Conservation (phyloP, 2,329 filamentous ascomycete genomes). For the Dactylellina leptospora region DNA sequence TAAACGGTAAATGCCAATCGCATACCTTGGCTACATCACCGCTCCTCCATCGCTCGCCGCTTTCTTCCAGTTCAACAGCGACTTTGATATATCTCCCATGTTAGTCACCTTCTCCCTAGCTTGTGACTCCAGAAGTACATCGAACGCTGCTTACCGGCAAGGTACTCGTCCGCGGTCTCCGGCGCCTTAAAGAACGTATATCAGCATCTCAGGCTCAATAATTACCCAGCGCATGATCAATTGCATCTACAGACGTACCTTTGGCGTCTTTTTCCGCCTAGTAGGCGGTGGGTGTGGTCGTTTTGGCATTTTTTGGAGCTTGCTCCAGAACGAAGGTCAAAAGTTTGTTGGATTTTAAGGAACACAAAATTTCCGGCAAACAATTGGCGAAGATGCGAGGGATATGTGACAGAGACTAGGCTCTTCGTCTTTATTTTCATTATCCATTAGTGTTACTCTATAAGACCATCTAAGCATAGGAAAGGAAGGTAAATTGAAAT, state of each 20-base stretch:
- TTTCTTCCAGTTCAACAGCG: constrained; percentile 56
- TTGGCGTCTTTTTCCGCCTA: constrained; percentile 44
- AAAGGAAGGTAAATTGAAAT: not conserved
- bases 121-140: too few species aligned
- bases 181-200: constrained; percentile 15
- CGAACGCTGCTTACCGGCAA: constrained; percentile 28
- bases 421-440: not conserved
- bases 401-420: not conserved
- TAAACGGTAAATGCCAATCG: not conserved
- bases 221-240: not conserved
- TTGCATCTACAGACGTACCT: constrained; percentile 16
- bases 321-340: not conserved
- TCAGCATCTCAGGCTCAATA: not conserved
- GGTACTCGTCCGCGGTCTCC: constrained; percentile 47
- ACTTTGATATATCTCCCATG: too few species aligned
- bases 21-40: constrained; percentile 56
- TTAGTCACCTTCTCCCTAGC: too few species aligned
- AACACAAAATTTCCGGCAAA: constrained; percentile 17
- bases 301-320: constrained; percentile 36
- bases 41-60: constrained; percentile 56
- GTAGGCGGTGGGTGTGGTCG: constrained; percentile 36
- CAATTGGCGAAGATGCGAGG: not conserved
- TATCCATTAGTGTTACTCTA: constrained; percentile 7
- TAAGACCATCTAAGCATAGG: not conserved
- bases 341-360: constrained; percentile 39